Conservation (phyloP, 106 monocot genomes). For the Vanilla planifolia region DNA sequence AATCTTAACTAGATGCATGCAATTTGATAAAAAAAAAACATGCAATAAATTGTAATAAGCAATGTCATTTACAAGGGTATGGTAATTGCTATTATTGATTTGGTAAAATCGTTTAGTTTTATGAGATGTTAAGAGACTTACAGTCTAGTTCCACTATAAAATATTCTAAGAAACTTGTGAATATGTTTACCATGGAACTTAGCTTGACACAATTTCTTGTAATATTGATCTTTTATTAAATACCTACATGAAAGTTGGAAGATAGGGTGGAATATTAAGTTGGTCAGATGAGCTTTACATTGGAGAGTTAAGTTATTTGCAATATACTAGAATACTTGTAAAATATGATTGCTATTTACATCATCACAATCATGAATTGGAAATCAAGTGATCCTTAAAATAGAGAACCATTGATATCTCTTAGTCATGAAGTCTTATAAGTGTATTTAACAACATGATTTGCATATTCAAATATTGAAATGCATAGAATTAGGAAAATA, state of each 20-base stretch:
- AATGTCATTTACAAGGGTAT: conserved; percentile 21
- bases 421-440: conserved; percentile 38
- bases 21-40: conserved; percentile 48
- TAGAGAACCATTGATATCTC: neutral
- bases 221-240: conserved; percentile 32
- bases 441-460: conserved; percentile 54
- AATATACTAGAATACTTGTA: conserved; percentile 18
- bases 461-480: conserved; percentile 40
- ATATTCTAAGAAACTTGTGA: conserved; percentile 48
- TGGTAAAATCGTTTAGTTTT: conserved; percentile 35
- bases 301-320: conserved; percentile 66
- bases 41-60: conserved; percentile 43
- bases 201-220: conserved; percentile 72
- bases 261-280: conserved; percentile 6
- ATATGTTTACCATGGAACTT: conserved; percentile 67
- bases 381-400: conserved; percentile 8
- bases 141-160: conserved; percentile 14
- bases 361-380: conserved; percentile 25
- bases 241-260: conserved; percentile 16
- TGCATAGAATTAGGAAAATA: conserved; percentile 45
- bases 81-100: conserved; percentile 29
- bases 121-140: conserved; percentile 44
- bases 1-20: conserved; percentile 46
- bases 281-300: conserved; percentile 66
- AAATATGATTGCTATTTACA: conserved; percentile 24